Evolutionary conservation across 2,329 filamentous ascomycete genomes (phyloP), one percentile per base, ranked within the genome.

Genomic region (Penicillium aurantiogriseum): DNA sequence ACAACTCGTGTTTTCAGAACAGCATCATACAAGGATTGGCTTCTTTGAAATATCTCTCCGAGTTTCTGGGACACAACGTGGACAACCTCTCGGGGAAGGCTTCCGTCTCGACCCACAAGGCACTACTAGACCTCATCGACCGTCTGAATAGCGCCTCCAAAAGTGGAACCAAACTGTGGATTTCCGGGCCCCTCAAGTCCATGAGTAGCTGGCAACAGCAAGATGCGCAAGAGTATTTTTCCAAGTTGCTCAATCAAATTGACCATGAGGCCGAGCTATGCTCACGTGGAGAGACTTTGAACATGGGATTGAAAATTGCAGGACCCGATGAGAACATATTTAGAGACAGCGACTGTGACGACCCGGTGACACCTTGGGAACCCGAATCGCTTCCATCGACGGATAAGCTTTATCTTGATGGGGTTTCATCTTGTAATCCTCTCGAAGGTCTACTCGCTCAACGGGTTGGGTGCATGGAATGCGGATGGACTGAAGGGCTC

Each of bases 1-100:
- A 96, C 77, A 96, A 97, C 72, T 96, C 92, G 1, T 97, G 94
- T 79, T 99, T 96, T 73, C 94, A 97, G 75, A 99, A 99, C 74
- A 97, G 92, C 71, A 88, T 97, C 21, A 85, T 99, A 11, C 92
- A 96, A 73, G 87, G 88, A 7, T 79, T 97, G 42, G 87, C 92
- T 1, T 88, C 92, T 4, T 80, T 97, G 31, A 82, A 83, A 19
- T 83, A 88, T 5, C 78, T 97, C 31, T 83, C 84, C 27, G 77
- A 77, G 3, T 94, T 91, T 67, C 81, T 96, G 8, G 78, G 63
- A n/a, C 65, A 63, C 27, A 79, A 77, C 58, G 62, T 77, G 19
- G 62, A 72, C 39, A 50, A 71, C 23, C 71, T 81, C 45, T 61
- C 68, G 1, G 66, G 68, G 2, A 73, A 77, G 38, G 70, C 72